Evolutionary conservation across 495 filamentous ascomycete species (phyloP).

Genomic region (Penicillium lividum): DNA sequence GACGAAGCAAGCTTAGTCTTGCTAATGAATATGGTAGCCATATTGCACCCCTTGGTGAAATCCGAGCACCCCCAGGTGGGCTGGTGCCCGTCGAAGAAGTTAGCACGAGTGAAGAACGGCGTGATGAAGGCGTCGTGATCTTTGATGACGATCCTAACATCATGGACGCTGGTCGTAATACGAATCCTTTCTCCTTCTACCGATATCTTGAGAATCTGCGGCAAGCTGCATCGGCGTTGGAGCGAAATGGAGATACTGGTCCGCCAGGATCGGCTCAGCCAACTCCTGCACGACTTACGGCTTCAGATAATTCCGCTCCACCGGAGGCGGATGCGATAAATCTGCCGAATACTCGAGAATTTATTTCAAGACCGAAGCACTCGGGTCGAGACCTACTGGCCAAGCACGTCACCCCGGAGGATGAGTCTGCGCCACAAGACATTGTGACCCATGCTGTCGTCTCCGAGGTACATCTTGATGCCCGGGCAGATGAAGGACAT

Average conservation of each 20-base stretch:
- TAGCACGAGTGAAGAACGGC: constrained; percentile 35
- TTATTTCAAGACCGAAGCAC: constrained; percentile 32
- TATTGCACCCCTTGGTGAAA: constrained; percentile 61
- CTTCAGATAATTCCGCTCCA: not conserved
- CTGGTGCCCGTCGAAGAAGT: constrained; percentile 47
- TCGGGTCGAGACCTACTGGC: constrained; percentile 35
- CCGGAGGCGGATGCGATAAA: constrained; percentile 1
- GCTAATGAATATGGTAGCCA: constrained; percentile 66
- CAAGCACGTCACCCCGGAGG: constrained; percentile 11
- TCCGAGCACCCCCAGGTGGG: constrained; percentile 41
- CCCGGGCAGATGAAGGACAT: constrained; percentile 28
- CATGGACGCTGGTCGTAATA: constrained; percentile 28
- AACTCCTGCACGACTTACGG: constrained; percentile 16
- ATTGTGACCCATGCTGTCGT: constrained; percentile 42
- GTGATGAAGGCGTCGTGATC: constrained; percentile 35
- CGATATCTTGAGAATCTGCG: constrained; percentile 36
- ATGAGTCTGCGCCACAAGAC: constrained; percentile 13
- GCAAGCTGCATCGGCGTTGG: constrained; percentile 23
- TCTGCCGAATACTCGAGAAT: constrained; percentile 33
- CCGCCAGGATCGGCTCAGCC: constrained; percentile 14
- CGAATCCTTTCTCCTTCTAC: constrained; percentile 34
- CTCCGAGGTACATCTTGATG: constrained; percentile 44
- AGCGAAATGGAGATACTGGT: constrained; percentile 8
- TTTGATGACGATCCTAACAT: constrained; percentile 39
- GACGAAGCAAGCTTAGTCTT: constrained; percentile 59